Base-by-base conservation (phyloP, 129 eudicot species). In the Flaveria linearis region DNA sequence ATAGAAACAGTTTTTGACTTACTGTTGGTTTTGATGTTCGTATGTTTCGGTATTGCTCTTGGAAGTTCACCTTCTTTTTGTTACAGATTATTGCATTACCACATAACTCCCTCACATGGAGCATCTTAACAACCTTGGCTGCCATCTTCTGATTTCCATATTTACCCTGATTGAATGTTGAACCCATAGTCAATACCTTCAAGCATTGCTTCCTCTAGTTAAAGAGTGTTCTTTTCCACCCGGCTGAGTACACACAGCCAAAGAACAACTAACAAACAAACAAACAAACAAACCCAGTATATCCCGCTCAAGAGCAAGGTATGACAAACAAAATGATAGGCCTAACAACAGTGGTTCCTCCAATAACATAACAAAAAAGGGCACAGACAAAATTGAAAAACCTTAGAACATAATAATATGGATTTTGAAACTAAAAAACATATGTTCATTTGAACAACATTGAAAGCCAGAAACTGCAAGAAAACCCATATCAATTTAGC, bases 21-120 rank as follows among this genome's bases (percentile, higher is more conserved):
- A 90, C 98, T 82, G 68, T 68, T 22, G 99, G 99, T 68, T 85
- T 80, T 20, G 93, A 91, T 47, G 72, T 86, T 47, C 72, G 89
- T 52, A 76, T 74, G 71, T 84, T 94, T 33, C 30, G 78, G 76
- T 72, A 94, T 82, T 91, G 88, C 51, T 82, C 84, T 76, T 78
- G 86, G 75, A 94, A 91, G 85, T 75, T 89, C 71, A 76, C 71
- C 58, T 84, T 91, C 77, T 83, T 83, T 79, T 80, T 87, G 15
- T 80, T 72, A 26, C 50, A 82, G 57, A 64, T 49, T 51, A 89
- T 80, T 20, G 86, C 72, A 68, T 84, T 85, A 10, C 97, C 97
- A 64, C 80, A 76, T 71, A 94, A 75, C 82, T 94, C 98, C 78
- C 96, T 74, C 5, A 51, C 72, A 58, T 88, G 89, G 64, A 94